A percentile compares a stretch with the other conserved stretches of the same genome.
These are phyloP conservation scores for Trichoderma virens DNA, from an alignment of 495 filamentous ascomycete species.

Conservation along the genomic window DNA sequence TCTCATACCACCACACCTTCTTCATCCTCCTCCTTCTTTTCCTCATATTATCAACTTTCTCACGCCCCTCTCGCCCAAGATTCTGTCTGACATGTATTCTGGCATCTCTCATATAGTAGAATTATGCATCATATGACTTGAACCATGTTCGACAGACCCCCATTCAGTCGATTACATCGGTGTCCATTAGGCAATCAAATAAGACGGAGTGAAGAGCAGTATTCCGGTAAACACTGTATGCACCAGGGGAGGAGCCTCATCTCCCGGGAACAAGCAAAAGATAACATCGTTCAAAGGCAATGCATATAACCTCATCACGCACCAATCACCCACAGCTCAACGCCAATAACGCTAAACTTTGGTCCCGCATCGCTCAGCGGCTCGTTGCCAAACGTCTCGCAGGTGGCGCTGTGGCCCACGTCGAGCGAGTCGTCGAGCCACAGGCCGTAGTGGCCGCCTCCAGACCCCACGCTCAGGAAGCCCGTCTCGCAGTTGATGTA, in stretches of 20 bases:
- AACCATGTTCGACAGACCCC: not conserved
- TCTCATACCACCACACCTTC: too few relatives aligned
- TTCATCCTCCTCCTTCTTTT: too few relatives aligned
- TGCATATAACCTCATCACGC: slow-evolving; percentile 1
- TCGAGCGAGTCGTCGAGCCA: slow-evolving; percentile 90
- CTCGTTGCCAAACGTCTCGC: slow-evolving; percentile 92
- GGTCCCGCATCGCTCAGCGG: slow-evolving; percentile 87
- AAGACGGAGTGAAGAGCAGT: not conserved
- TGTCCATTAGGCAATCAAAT: too few relatives aligned
- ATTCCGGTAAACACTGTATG: not conserved
- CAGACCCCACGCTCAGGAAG: slow-evolving; percentile 82
- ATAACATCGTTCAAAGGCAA: too few relatives aligned
- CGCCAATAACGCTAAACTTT: slow-evolving; percentile 86
- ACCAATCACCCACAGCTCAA: slow-evolving; percentile 86
- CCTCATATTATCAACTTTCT: too few relatives aligned
- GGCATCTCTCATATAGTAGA: not conserved
- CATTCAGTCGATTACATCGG: not conserved
- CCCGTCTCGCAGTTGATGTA: slow-evolving; percentile 84
- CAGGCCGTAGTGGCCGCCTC: slow-evolving; percentile 81
- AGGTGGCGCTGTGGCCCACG: slow-evolving; percentile 70
- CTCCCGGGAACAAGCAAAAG: not conserved
- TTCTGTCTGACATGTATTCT: not conserved
- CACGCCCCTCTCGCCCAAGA: too few relatives aligned
- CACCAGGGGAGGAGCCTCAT: not conserved
- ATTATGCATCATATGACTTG: not conserved